phyloP scores from a whole-genome alignment of 495 filamentous ascomycete species.

The Neurospora sp. region DNA sequence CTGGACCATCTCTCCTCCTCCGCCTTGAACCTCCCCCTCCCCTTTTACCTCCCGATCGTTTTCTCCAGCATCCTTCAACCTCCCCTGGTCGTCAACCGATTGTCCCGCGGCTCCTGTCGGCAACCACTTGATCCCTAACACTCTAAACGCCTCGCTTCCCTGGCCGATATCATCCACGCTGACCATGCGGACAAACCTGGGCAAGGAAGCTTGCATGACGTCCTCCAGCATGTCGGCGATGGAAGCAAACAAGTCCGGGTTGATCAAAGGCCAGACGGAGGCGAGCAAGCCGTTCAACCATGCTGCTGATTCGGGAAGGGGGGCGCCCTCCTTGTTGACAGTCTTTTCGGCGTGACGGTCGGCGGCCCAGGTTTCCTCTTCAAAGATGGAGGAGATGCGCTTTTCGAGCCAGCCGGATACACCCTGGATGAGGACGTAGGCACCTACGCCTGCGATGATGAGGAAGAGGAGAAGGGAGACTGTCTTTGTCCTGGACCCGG shows the following conservation, averaged over 20 bases:
- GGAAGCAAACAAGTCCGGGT: slow-evolving; percentile 57
- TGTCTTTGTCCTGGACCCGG: background rate
- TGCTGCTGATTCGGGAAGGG: slow-evolving; percentile 48
- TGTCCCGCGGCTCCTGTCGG: slow-evolving; percentile 52
- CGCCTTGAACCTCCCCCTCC: slow-evolving; percentile 22
- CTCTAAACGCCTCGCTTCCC: slow-evolving; percentile 52
- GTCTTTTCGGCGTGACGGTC: slow-evolving; percentile 37
- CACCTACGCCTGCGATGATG: slow-evolving; percentile 17
- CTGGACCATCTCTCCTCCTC: slow-evolving; percentile 28
- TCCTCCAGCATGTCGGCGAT: slow-evolving; percentile 58
- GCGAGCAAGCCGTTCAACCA: slow-evolving; percentile 57
- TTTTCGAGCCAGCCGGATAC: slow-evolving; percentile 44
- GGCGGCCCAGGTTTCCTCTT: slow-evolving; percentile 54
- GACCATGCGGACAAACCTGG: slow-evolving; percentile 55
- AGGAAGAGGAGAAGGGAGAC: slow-evolving; percentile 9
- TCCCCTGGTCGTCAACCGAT: slow-evolving; percentile 45
- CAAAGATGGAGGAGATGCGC: slow-evolving; percentile 43
- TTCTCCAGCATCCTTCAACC: slow-evolving; percentile 23
- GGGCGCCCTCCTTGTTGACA: slow-evolving; percentile 21
- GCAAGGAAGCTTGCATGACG: slow-evolving; percentile 60
- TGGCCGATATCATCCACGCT: slow-evolving; percentile 61
- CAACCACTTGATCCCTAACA: slow-evolving; percentile 56
- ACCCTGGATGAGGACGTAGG: slow-evolving; percentile 27
- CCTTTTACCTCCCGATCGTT: slow-evolving; percentile 44
- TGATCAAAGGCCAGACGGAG: slow-evolving; percentile 59